A percentile compares a stretch with the other conserved stretches of the same genome.
Evolutionary conservation across 202 grass and related monocot genomes (phyloP).

Genomic region (Zoysia matrella): DNA sequence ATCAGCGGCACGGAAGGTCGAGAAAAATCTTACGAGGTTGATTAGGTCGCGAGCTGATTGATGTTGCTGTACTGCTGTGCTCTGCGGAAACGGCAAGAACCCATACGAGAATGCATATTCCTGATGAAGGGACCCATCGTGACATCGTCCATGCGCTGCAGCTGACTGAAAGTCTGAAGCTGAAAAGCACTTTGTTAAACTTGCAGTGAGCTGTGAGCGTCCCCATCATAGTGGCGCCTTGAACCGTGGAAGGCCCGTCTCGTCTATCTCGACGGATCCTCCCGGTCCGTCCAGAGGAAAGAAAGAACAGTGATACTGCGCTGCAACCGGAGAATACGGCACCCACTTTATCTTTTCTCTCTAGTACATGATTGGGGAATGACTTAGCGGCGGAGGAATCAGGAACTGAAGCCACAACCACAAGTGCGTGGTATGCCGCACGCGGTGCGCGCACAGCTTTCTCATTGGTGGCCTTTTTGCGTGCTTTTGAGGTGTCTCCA

Average conservation of each 20-base stretch:
- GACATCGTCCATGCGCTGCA: too few relatives aligned
- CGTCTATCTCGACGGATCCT: too few relatives aligned
- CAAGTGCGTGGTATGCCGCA: neutral
- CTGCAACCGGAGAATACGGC: neutral
- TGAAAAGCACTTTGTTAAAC: too few relatives aligned
- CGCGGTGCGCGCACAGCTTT: neutral
- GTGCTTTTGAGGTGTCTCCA: slow-evolving; percentile 41
- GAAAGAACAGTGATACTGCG: too few relatives aligned
- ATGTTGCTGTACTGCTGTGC: neutral
- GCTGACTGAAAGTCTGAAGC: too few relatives aligned
- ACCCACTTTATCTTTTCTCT: neutral
- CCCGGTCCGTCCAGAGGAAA: too few relatives aligned
- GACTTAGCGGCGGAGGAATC: too few relatives aligned
- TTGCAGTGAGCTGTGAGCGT: too few relatives aligned
- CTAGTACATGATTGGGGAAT: slow-evolving; percentile 25
- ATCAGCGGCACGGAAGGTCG: slow-evolving; percentile 29
- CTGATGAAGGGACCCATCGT: too few relatives aligned
- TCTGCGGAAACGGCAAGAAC: neutral
- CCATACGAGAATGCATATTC: too few relatives aligned
- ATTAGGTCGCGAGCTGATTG: neutral
- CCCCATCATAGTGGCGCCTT: too few relatives aligned
- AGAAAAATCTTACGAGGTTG: neutral
- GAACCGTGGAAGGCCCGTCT: too few relatives aligned
- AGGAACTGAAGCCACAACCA: neutral
- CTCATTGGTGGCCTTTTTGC: neutral